A percentile compares a stretch with the other conserved stretches of the same genome.
Conservation (phyloP, 352 stramenopile species). For the Globisporangium carolinianum region DNA sequence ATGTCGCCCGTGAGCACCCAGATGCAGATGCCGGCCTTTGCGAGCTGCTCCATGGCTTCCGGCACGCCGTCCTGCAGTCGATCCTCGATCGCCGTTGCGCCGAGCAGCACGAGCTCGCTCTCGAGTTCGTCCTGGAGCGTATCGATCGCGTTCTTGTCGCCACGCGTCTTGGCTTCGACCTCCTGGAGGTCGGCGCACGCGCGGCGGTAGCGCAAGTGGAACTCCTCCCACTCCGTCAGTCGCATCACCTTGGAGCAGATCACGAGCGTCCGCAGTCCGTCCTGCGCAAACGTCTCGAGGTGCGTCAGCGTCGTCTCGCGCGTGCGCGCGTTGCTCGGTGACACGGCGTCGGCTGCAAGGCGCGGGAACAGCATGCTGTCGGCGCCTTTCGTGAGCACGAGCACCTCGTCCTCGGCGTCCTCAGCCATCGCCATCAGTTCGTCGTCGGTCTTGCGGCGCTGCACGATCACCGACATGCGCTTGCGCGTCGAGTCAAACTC, state of each 20-base stretch:
- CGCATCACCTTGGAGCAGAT: conserved; percentile 65
- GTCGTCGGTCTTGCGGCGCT: conserved; percentile 58
- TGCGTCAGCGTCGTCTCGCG: conserved; percentile 52
- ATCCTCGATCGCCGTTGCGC: conserved; percentile 84
- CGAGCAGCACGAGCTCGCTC: conserved; percentile 64
- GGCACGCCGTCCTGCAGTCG: conserved; percentile 78
- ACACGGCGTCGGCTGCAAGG: conserved; percentile 23
- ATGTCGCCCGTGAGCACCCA: conserved; percentile 88
- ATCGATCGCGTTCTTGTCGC: conserved; percentile 60
- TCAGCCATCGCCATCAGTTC: conserved; percentile 66
- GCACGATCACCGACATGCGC: conserved; percentile 83
- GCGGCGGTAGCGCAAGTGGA: conserved; percentile 55
- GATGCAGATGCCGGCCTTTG: conserved; percentile 76
- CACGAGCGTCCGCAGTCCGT: conserved; percentile 85
- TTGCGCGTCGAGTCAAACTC: conserved; percentile 90
- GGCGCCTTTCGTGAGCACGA: conserved; percentile 75
- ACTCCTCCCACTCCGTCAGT: conserved; percentile 55
- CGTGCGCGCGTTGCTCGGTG: conserved; percentile 29
- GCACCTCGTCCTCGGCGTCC: conserved; percentile 62
- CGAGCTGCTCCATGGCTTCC: conserved; percentile 68
- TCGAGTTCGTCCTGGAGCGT: conserved; percentile 74
- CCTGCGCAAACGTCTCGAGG: conserved; percentile 76
- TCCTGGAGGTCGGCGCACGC: conserved; percentile 54
- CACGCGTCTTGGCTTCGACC: conserved; percentile 59
- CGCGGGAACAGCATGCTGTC: conserved; percentile 85